Conservation (phyloP, 129 eudicot genomes). For the Artemisia annua region DNA sequence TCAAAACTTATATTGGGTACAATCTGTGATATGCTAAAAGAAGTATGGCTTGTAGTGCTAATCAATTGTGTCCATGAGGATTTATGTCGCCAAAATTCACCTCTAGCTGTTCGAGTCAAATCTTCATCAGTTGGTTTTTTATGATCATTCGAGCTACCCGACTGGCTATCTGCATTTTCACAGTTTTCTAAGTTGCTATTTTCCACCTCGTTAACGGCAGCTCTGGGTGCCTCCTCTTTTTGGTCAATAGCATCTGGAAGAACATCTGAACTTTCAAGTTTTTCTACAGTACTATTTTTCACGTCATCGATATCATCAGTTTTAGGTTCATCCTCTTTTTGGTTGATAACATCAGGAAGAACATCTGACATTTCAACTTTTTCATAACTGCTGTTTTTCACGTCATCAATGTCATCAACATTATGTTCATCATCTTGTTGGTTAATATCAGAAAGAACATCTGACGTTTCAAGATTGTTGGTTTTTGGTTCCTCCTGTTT, state of each 20-base stretch:
- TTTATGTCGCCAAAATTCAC: constrained; percentile 68
- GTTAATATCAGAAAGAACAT: constrained; percentile 30
- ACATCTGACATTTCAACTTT: constrained; percentile 28
- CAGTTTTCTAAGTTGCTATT: constrained; percentile 5
- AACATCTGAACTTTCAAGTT: constrained; percentile 42
- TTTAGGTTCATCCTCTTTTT: constrained; percentile 32
- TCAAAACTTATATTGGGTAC: constrained; percentile 44
- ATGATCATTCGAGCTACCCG: too few relatives aligned
- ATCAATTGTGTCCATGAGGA: constrained; percentile 83
- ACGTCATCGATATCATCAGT: constrained; percentile 1
- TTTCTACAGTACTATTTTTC: background rate
- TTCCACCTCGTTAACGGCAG: background rate
- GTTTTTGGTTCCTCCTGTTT: constrained; percentile 15
- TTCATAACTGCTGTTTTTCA: background rate
- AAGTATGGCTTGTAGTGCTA: constrained; percentile 39
- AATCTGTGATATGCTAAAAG: constrained; percentile 82
- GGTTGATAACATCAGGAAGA: constrained; percentile 19
- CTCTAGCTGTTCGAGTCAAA: constrained; percentile 44
- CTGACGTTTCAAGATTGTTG: constrained; percentile 12
- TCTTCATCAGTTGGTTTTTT: constrained; percentile 9
- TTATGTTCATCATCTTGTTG: constrained; percentile 32
- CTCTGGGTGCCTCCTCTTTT: constrained; percentile 31
- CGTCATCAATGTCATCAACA: constrained; percentile 26
- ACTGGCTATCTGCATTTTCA: background rate
- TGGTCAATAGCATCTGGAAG: constrained; percentile 19